Conservation (phyloP, 1,284 basidiomycete genomes). For the Fomitiporia mediterranea region DNA sequence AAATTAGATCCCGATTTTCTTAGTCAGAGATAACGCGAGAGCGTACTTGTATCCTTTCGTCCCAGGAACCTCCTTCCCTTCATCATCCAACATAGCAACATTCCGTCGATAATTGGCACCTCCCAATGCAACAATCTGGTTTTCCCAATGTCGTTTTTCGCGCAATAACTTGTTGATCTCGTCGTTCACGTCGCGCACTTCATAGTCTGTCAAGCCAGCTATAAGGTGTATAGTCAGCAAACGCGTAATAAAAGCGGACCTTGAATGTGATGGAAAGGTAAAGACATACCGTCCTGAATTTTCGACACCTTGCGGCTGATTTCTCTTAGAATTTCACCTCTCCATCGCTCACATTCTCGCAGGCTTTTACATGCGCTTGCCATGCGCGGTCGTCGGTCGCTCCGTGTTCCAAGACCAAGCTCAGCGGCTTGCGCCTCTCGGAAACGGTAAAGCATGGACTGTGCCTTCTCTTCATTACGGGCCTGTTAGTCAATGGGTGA, state of each 20-base stretch:
- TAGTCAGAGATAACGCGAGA: neutral
- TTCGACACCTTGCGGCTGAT: slow-evolving; percentile 96
- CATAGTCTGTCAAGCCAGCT: slow-evolving; percentile 94
- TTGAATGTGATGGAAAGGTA: neutral
- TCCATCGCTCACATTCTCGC: slow-evolving; percentile 92
- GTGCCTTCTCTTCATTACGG: slow-evolving; percentile 95
- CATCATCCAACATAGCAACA: slow-evolving; percentile 88
- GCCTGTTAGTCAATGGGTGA: slow-evolving; percentile 46
- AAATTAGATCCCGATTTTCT: neutral
- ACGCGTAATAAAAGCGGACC: neutral
- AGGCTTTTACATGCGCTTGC: slow-evolving; percentile 88
- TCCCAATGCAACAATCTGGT: slow-evolving; percentile 90
- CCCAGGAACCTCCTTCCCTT: slow-evolving; percentile 91
- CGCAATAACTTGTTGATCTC: slow-evolving; percentile 96
- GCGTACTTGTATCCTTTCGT: slow-evolving; percentile 97
- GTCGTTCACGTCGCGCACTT: slow-evolving; percentile 94
- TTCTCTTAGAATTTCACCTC: slow-evolving; percentile 91
- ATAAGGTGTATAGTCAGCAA: slow-evolving; percentile 14
- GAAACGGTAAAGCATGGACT: slow-evolving; percentile 98
- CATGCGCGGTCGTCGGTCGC: slow-evolving; percentile 83
- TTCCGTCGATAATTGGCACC: slow-evolving; percentile 96
- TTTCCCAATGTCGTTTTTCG: slow-evolving; percentile 97
- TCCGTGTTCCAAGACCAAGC: slow-evolving; percentile 81
- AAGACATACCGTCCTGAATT: slow-evolving; percentile 85
- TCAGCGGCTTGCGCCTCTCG: slow-evolving; percentile 95